These are phyloP conservation scores for Pythium vanterpoolii DNA, from an alignment of 352 stramenopile species.

Conservation along the genomic window DNA sequence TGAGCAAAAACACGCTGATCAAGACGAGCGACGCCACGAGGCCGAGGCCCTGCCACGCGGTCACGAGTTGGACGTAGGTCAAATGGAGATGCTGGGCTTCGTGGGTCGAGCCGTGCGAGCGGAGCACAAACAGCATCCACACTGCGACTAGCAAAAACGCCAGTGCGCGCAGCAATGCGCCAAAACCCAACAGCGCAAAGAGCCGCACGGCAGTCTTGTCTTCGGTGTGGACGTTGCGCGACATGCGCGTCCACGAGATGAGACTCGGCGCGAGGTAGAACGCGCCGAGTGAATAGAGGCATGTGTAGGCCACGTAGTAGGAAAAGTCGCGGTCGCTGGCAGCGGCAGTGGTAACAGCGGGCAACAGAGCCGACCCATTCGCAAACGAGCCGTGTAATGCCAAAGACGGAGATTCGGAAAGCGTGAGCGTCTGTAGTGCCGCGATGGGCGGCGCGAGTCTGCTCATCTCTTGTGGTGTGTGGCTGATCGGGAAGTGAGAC, in stretches of 20 bases:
- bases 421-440: neutral
- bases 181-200: constrained; percentile 50
- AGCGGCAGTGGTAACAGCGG: neutral
- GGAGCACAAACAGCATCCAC: constrained; percentile 51
- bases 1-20: constrained; percentile 48
- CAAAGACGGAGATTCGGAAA: neutral
- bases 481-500: neutral
- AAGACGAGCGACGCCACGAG: constrained; percentile 42
- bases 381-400: neutral
- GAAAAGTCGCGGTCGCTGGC: neutral
- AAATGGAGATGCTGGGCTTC: constrained; percentile 50
- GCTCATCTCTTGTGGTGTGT: neutral
- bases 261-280: constrained; percentile 44
- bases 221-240: constrained; percentile 32
- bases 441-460: neutral
- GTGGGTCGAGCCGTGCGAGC: constrained; percentile 29
- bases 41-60: constrained; percentile 48
- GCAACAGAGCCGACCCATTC: neutral
- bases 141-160: constrained; percentile 48
- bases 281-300: constrained; percentile 46
- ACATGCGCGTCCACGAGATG: constrained; percentile 34
- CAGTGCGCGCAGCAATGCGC: constrained; percentile 35
- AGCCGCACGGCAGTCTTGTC: constrained; percentile 54
- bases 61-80: constrained; percentile 56
- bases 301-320: constrained; percentile 47